Conservation (phyloP, 768 basidiomycete genomes). For the Auriscalpium orientale region DNA sequence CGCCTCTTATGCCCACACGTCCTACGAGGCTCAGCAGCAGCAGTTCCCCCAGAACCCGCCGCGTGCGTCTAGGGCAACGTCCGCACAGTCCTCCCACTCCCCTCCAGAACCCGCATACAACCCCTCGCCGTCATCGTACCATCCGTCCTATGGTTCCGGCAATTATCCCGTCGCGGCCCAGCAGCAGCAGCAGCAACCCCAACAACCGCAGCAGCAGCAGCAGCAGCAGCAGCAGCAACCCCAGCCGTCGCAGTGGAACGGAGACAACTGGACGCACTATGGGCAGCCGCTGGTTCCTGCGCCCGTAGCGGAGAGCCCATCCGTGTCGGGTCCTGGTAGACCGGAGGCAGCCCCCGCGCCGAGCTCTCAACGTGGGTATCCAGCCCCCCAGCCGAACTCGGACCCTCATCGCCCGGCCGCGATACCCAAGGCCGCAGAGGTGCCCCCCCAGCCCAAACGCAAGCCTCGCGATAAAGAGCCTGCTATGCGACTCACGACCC, state of each 20-base stretch:
- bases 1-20: conserved; percentile 29
- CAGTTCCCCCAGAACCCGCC: conserved; percentile 22
- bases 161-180: conserved; percentile 4
- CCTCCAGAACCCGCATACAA: conserved; percentile 20
- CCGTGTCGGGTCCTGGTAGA: conserved; percentile 24
- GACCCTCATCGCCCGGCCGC: conserved; percentile 28
- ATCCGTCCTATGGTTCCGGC: conserved; percentile 12
- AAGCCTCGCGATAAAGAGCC: conserved; percentile 32
- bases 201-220: not conserved
- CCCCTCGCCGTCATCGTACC: conserved; percentile 16
- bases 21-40: conserved; percentile 19
- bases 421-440: conserved; percentile 7
- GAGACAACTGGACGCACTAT: conserved; percentile 15
- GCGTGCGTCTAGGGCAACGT: conserved; percentile 19
- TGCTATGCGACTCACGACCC: conserved; percentile 17
- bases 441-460: conserved; percentile 23
- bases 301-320: conserved; percentile 4
- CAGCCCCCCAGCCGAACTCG: conserved; percentile 19
- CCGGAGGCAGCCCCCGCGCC: conserved; percentile 25
- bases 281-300: conserved; percentile 4
- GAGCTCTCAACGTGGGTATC: conserved; percentile 24
- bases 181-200: conserved; percentile 5
- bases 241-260: conserved; percentile 13
- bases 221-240: conserved; percentile 4
- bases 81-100: conserved; percentile 20